These are phyloP conservation scores for Arctostaphylos glauca DNA, from an alignment of 148 eudicot species.

Conservation along the genomic window DNA sequence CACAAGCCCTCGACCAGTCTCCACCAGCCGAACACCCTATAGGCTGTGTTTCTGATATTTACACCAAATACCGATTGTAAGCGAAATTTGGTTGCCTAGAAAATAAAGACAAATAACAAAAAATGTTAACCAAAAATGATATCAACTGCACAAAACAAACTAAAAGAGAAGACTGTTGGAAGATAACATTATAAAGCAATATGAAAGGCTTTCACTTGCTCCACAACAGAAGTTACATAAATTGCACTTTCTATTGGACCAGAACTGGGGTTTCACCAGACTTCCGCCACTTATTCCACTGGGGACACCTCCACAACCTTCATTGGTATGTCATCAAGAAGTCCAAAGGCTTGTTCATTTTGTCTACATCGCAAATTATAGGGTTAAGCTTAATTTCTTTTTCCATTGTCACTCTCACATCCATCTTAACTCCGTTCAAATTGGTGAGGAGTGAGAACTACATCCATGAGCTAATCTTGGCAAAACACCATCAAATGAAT, in stretches of 20 bases:
- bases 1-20: not conserved
- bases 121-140: conserved; percentile 3
- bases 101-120: not conserved
- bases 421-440: not conserved
- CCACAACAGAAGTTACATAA: not conserved
- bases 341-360: not conserved
- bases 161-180: not conserved
- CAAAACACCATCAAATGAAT: not conserved
- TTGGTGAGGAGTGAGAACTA: not conserved
- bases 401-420: not conserved
- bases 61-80: not conserved
- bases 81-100: not conserved
- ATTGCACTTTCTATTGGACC: not conserved
- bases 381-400: not conserved
- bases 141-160: not conserved
- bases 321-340: not conserved
- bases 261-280: not conserved
- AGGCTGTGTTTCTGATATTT: not conserved
- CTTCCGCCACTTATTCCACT: not conserved
- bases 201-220: not conserved
- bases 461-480: not conserved
- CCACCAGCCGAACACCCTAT: not conserved
- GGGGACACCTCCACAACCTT: not conserved
- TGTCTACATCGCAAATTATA: not conserved
- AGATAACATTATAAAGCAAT: not conserved